phyloP scores from a whole-genome alignment of 176 grass and related monocot genomes.

The Raddia guianensis region DNA sequence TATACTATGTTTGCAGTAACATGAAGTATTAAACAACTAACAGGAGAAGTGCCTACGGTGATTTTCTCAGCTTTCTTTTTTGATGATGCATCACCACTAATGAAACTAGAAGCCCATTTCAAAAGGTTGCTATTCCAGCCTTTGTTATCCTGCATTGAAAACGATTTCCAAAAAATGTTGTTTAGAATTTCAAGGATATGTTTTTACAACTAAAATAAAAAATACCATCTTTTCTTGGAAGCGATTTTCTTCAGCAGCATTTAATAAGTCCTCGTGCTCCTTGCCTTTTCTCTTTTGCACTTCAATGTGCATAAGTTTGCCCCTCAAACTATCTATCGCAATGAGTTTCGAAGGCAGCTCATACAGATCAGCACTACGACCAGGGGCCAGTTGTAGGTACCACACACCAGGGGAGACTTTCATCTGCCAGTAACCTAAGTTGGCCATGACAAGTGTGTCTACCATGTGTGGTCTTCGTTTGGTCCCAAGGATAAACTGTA shows the following conservation, averaged over 20 bases:
- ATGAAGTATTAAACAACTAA: slow-evolving; percentile 4
- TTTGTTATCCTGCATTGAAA: slow-evolving; percentile 71
- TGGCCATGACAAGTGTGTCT: slow-evolving; percentile 99
- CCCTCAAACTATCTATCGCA: slow-evolving; percentile 89
- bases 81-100: slow-evolving; percentile 71
- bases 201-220: slow-evolving; percentile 33
- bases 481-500: slow-evolving; percentile 97
- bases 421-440: slow-evolving; percentile 99
- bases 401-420: slow-evolving; percentile 95
- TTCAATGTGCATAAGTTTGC: slow-evolving; percentile 90
- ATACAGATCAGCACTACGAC: slow-evolving; percentile 89
- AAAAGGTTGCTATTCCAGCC: slow-evolving; percentile 94
- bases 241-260: slow-evolving; percentile 61
- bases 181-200: slow-evolving; percentile 30
- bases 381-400: slow-evolving; percentile 93
- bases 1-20: slow-evolving; percentile 29
- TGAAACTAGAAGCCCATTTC: slow-evolving; percentile 95
- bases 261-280: slow-evolving; percentile 82
- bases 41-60: slow-evolving; percentile 56
- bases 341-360: slow-evolving; percentile 62
- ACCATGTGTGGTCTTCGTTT: slow-evolving; percentile 86
- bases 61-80: slow-evolving; percentile 63
- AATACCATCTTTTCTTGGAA: slow-evolving; percentile 68
- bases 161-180: slow-evolving; percentile 25
- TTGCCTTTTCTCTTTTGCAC: slow-evolving; percentile 89